Evolutionary conservation across 257 asterid genomes (phyloP), one percentile per base, ranked within the genome.

Genomic region (Capsicum baccatum): DNA sequence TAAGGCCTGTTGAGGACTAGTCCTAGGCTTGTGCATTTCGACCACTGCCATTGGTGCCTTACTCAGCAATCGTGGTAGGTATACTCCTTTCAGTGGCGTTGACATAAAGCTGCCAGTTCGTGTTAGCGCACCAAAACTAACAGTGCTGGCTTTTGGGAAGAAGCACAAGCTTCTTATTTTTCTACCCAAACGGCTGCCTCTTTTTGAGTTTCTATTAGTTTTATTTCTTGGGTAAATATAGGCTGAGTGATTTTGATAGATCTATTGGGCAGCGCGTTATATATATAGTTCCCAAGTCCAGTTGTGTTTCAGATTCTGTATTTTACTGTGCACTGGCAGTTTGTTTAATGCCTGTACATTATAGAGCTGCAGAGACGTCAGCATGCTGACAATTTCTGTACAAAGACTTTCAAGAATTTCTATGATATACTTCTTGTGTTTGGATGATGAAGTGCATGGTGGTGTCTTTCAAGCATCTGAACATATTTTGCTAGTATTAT

Each of bases 151-250:
- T 76, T 52, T 76, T 54, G 81, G 81, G 81, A 76, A 76, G 81
- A 54, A 54, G 81, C 81, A 52, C 54, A 76, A 19, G 81, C 81
- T 76, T 76, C 81, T 76, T 76, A 76, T 76, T 76, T 76, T 76
- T 76, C 81, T 76, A 76, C 81, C 81, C 81, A 14, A 76, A 52
- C 7, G 64, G 14, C 81, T 76, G 81, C 81, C 81, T 76, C 21
- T 16, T 54, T 52, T 26, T 37, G 81, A 56, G 63, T 76, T 52
- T 26, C 48, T 76, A 13, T 37, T 76, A 52, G 26, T 15, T 76
- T 54, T 33, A 16, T 54, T 14, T 76, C 81, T 26, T 54, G 81
- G 81, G 81, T 54, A 76, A 50, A 54, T 76, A 76, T 76, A 76
- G 64, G 81, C 63, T 54, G 81, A 52, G 81, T 21, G 19, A 13